Conservation (phyloP, 2,329 filamentous ascomycete species). For the Penicillium sp. region DNA sequence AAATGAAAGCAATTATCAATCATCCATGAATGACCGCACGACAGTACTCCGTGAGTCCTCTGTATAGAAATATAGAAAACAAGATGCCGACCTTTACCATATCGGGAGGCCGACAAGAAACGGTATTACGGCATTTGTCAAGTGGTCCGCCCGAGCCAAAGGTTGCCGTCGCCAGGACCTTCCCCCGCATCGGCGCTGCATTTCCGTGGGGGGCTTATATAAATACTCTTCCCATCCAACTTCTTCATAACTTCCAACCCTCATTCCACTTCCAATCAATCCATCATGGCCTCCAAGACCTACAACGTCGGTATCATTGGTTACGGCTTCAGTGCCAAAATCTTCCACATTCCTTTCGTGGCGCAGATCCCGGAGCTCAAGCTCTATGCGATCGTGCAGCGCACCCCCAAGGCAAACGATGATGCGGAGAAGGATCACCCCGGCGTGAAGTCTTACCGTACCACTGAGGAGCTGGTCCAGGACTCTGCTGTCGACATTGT, state of each 20-base stretch:
- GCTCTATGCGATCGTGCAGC: slow-evolving; percentile 75
- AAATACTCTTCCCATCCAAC: not conserved
- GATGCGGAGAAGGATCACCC: slow-evolving; percentile 71
- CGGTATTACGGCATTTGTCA: slow-evolving; percentile 2
- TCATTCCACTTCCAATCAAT: not conserved
- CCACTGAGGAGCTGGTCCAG: slow-evolving; percentile 62
- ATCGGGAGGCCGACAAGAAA: slow-evolving; percentile 1
- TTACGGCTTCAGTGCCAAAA: slow-evolving; percentile 68
- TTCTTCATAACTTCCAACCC: not conserved
- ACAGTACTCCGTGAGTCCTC: not conserved
- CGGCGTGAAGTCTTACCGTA: slow-evolving; percentile 62
- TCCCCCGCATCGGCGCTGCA: slow-evolving; percentile 27
- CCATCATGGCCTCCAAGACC: slow-evolving; percentile 44
- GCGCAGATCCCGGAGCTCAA: slow-evolving; percentile 62
- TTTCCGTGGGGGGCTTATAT: slow-evolving; percentile 1
- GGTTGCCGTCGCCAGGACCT: slow-evolving; percentile 36
- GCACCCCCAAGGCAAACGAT: slow-evolving; percentile 62
- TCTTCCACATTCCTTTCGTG: slow-evolving; percentile 83
- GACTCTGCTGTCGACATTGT: slow-evolving; percentile 69
- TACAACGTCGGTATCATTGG: slow-evolving; percentile 61
- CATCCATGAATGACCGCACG: not conserved
- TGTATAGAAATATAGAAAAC: not conserved
- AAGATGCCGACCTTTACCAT: not conserved
- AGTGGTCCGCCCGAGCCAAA: slow-evolving; percentile 2
- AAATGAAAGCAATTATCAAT: not conserved